Evolutionary conservation across 305 asterid species (phyloP).

Genomic region (Fraxinus floribunda): DNA sequence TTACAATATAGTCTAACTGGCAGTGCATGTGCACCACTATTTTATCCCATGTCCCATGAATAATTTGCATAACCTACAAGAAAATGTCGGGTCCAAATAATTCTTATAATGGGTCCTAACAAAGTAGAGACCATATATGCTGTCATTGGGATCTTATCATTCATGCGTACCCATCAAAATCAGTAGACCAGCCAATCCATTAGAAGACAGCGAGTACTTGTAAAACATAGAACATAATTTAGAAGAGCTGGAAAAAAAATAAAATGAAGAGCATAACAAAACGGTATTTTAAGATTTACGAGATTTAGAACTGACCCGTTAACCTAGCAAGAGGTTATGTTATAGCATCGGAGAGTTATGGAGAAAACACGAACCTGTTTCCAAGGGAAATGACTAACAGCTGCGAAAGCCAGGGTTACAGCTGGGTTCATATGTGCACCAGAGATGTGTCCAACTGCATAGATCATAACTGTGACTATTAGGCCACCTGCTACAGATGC

Average conservation of each 20-base stretch:
- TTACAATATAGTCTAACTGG: background rate
- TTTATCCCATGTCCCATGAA: background rate
- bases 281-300: background rate
- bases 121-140: background rate
- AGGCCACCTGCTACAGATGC: constrained; percentile 86
- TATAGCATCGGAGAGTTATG: background rate
- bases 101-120: background rate
- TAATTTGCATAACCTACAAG: background rate
- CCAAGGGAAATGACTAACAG: constrained; percentile 79
- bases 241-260: background rate
- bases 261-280: background rate
- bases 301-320: background rate
- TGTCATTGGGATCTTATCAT: constrained; percentile 1
- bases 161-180: constrained; percentile 25
- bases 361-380: constrained; percentile 45
- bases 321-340: background rate
- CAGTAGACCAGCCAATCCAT: background rate
- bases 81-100: background rate
- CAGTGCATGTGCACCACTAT: background rate
- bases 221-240: background rate
- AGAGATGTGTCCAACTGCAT: constrained; percentile 88
- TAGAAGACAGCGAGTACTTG: background rate
- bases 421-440: constrained; percentile 98
- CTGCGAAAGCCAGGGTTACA: constrained; percentile 78
- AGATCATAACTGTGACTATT: constrained; percentile 77